Evolutionary conservation across 345 rosid genomes (phyloP).

Genomic region (Trapa bicornis): DNA sequence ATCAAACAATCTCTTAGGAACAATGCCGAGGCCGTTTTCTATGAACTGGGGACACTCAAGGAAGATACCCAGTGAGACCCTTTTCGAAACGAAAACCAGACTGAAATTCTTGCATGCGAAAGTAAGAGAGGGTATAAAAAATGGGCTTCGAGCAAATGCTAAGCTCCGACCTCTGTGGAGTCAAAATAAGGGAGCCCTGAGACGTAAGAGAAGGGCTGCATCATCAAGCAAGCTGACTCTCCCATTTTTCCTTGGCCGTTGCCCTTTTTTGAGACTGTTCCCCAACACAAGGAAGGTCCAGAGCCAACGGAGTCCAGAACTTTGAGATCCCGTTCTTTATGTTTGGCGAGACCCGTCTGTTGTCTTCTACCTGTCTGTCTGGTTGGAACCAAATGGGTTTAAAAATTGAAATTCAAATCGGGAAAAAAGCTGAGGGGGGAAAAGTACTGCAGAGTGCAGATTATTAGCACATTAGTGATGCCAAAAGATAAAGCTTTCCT

Average conservation of each 20-base stretch:
- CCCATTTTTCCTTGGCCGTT: conserved; percentile 1
- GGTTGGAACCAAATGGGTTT: not conserved
- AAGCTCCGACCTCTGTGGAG: conserved; percentile 6
- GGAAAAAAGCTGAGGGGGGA: not conserved
- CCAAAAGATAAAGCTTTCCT: not conserved
- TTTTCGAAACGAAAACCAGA: not conserved
- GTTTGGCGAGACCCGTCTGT: not conserved
- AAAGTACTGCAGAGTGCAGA: not conserved
- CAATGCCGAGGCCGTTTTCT: not conserved
- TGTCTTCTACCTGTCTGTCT: not conserved
- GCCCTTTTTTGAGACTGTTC: not conserved
- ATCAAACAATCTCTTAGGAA: not conserved
- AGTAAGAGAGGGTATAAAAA: not conserved
- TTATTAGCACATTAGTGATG: not conserved
- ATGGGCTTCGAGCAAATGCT: not conserved
- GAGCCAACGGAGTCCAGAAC: not conserved
- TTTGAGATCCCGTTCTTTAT: not conserved
- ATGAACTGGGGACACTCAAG: not conserved
- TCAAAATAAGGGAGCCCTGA: conserved; percentile 10
- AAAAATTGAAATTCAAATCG: conserved; percentile 10
- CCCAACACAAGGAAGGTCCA: not conserved
- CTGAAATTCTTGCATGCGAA: not conserved
- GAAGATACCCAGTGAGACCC: not conserved
- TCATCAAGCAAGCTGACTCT: conserved; percentile 10
- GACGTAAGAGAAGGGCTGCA: conserved; percentile 15